A percentile compares a stretch with the other conserved stretches of the same genome.
These are phyloP conservation scores for Triadica sebifera DNA, from an alignment of 345 rosid genomes.

Conservation along the genomic window DNA sequence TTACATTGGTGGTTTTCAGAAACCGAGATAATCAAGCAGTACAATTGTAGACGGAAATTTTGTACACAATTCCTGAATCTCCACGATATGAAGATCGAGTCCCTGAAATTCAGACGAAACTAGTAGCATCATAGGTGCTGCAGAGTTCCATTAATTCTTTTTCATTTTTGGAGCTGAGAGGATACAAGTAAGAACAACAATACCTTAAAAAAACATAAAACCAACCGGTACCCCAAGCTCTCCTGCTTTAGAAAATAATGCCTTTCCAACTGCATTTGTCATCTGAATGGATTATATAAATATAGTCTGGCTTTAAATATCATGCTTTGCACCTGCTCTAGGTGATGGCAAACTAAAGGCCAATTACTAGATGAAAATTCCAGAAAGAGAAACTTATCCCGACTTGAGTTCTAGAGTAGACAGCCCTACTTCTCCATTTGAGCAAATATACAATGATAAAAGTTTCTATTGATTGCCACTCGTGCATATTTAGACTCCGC, in stretches of 20 bases:
- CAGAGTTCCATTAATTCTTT: neutral
- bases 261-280: slow-evolving; percentile 85
- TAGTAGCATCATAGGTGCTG: neutral
- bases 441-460: neutral
- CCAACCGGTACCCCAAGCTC: slow-evolving; percentile 88
- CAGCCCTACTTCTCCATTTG: too few species aligned
- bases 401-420: neutral
- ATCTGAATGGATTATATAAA: slow-evolving; percentile 45
- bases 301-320: neutral
- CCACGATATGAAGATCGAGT: slow-evolving; percentile 67
- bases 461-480: neutral
- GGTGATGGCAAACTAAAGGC: neutral
- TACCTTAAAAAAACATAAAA: slow-evolving; percentile 97
- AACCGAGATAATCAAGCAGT: slow-evolving; percentile 81
- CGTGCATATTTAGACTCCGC: neutral
- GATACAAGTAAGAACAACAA: neutral
- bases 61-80: slow-evolving; percentile 72
- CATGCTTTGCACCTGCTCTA: neutral
- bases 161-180: slow-evolving; percentile 1
- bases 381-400: neutral
- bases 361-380: neutral
- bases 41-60: slow-evolving; percentile 75
- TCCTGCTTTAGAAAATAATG: slow-evolving; percentile 83
- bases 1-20: slow-evolving; percentile 80
- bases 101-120: neutral